phyloP scores from a whole-genome alignment of 2,329 filamentous ascomycete species.

The Aspergillus tubingensis region DNA sequence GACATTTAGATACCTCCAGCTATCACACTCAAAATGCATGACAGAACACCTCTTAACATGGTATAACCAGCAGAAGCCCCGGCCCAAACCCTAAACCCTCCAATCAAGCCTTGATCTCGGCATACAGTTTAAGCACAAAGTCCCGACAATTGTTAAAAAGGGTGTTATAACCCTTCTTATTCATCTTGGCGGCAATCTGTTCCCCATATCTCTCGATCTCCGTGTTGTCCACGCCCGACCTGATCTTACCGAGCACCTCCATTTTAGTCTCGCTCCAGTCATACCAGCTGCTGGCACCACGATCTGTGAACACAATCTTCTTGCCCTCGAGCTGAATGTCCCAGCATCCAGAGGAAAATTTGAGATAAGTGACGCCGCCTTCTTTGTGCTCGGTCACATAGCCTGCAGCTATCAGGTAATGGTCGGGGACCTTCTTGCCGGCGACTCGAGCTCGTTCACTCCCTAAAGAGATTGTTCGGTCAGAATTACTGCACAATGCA shows the following conservation, averaged over 20 bases:
- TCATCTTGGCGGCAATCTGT: not conserved
- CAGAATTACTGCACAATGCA: not conserved
- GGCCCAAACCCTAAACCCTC: too few species aligned
- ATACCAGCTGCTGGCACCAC: not conserved
- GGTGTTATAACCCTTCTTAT: not conserved
- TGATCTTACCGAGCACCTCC: not conserved
- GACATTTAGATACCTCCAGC: too few species aligned
- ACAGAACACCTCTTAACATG: too few species aligned
- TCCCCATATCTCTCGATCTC: not conserved
- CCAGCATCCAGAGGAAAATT: not conserved
- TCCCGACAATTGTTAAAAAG: not conserved
- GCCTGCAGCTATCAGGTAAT: not conserved
- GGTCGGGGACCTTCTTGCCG: not conserved
- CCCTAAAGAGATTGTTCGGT: not conserved
- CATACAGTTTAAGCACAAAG: not conserved
- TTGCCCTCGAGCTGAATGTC: not conserved
- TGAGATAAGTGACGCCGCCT: not conserved
- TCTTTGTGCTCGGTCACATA: not conserved
- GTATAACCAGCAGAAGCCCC: too few species aligned
- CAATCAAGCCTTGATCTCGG: not conserved
- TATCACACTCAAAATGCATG: too few species aligned
- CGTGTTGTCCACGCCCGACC: not conserved
- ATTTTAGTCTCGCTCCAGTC: not conserved
- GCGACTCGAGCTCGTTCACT: conserved; percentile 1
- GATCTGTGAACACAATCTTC: not conserved